Conservation (phyloP, 1,284 basidiomycete genomes). For the Sphaerobolus stellatus region DNA sequence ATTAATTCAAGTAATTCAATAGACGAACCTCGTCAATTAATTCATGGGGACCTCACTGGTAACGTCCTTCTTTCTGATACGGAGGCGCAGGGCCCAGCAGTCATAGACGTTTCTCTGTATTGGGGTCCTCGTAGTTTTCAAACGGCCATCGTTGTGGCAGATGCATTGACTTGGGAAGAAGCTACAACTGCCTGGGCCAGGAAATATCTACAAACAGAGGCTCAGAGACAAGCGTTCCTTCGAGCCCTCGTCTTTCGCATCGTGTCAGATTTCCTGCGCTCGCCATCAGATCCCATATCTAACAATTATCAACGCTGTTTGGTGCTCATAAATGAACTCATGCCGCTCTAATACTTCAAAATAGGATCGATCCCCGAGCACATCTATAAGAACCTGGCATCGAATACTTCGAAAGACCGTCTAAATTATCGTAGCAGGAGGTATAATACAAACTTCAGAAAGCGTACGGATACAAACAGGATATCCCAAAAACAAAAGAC, state of each 20-base stretch:
- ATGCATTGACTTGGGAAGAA: not conserved
- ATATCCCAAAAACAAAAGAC: too few species aligned
- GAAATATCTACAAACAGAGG: not conserved
- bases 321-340: too few species aligned
- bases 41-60: not conserved
- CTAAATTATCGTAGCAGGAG: too few species aligned
- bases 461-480: too few species aligned
- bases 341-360: too few species aligned
- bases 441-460: too few species aligned
- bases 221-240: not conserved
- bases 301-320: too few species aligned
- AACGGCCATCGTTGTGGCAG: not conserved
- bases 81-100: not conserved
- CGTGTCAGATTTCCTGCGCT: not conserved
- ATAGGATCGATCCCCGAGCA: too few species aligned
- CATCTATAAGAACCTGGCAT: too few species aligned
- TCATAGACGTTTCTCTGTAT: constrained; percentile 1
- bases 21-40: not conserved
- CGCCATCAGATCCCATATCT: too few species aligned
- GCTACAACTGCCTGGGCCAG: not conserved
- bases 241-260: not conserved
- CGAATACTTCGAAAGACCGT: too few species aligned
- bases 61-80: not conserved
- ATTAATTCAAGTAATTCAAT: not conserved
- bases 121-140: not conserved